Evolutionary conservation across 805 yeast genomes (phyloP).

Genomic region (Pichia nanzhaoensis): DNA sequence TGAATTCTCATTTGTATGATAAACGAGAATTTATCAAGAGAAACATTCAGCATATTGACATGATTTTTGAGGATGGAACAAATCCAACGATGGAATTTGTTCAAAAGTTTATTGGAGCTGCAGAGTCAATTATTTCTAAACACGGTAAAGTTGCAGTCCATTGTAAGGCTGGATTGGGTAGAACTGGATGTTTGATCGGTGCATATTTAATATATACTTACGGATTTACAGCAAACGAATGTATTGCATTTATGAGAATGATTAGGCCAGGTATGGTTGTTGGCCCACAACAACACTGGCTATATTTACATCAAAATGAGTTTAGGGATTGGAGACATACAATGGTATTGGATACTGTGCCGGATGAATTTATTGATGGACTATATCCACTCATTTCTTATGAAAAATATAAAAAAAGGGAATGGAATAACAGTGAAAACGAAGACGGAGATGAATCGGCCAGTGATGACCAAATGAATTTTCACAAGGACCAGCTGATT

Average conservation of each 20-base stretch:
- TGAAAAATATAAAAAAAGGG: slow-evolving; percentile 54
- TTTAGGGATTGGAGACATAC: slow-evolving; percentile 95
- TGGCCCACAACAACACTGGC: slow-evolving; percentile 99
- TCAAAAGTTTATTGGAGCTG: slow-evolving; percentile 88
- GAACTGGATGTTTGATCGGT: slow-evolving; percentile 97
- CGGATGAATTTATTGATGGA: slow-evolving; percentile 64
- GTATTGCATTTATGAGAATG: slow-evolving; percentile 94
- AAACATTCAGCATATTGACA: slow-evolving; percentile 85
- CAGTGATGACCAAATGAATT: slow-evolving; percentile 24
- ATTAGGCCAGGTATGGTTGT: slow-evolving; percentile 99
- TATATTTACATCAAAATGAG: slow-evolving; percentile 90
- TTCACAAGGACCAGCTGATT: slow-evolving; percentile 33
- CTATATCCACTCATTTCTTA: slow-evolving; percentile 54
- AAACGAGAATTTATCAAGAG: slow-evolving; percentile 73
- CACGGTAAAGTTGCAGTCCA: slow-evolving; percentile 98
- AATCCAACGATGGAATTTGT: slow-evolving; percentile 95
- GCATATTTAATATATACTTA: slow-evolving; percentile 94
- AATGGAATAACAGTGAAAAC: slow-evolving; percentile 19
- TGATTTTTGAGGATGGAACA: slow-evolving; percentile 97
- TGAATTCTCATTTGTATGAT: slow-evolving; percentile 88
- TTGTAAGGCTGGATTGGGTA: slow-evolving; percentile 96
- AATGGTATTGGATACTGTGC: slow-evolving; percentile 66
- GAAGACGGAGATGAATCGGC: slow-evolving; percentile 17
- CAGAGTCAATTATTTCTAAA: slow-evolving; percentile 75
- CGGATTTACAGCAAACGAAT: slow-evolving; percentile 95